Base-by-base conservation (phyloP, 2,329 filamentous ascomycete genomes). In the Penicillium olsonii region DNA sequence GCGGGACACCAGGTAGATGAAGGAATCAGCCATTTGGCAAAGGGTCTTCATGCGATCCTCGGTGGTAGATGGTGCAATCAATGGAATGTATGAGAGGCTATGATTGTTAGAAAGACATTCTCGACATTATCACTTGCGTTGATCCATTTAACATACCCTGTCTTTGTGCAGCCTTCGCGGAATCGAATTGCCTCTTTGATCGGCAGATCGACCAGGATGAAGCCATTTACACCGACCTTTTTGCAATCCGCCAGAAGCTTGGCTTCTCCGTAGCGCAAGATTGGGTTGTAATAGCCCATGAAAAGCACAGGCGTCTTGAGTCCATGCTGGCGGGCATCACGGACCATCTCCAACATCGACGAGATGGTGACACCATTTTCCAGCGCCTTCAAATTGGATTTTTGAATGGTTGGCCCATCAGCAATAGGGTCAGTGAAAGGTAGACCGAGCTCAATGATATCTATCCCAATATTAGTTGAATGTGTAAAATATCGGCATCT, bases 221-320 rank as follows among this genome's bases (percentile, higher is more conserved):
- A 97, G 51, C 94, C 92, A 74, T 96, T 96, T 68, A 95, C 84
- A 19, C 92, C 90, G 2, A 90, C 88, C 46, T 84, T 83, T 68
- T 87, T 87, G 70, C 90, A 90, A 71, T 97, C 92, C 62, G 84
- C 81, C 47, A 99, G 78, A 71, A 97, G 84, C 53, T 81, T 82
- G 75, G 96, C 91, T 75, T 99, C 94, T 45, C 94, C 94, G 69
- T 97, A 99, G 65, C 87, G 90, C 54, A 97, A 78, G 53, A 97
- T 80, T 1, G 94, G 94, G 77, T 99, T 99, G 77, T 96, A 99
- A 82, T 99, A 99, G 64, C 94, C 94, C 94, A 99, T 99, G 59
- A 99, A 82, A 67, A 99, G 75, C 35, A 99, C 84, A 0, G 94
- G 94, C 0, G 87, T 84, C 63, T 81, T 86, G 47, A 97, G 78